Conservation (phyloP, 148 eudicot genomes). For the Rhododendron kiyosumense region DNA sequence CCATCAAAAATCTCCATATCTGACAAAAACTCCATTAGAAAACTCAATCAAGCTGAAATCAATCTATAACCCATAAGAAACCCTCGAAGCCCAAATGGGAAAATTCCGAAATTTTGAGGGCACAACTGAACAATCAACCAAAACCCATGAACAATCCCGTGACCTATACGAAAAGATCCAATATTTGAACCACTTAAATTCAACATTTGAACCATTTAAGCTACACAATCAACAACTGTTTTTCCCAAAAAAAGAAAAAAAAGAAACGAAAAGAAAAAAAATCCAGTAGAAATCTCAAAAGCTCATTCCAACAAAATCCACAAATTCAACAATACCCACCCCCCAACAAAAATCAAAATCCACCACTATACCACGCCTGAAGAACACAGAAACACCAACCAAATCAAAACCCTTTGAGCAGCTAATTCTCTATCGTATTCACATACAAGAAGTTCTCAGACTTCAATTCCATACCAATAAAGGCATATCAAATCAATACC, state of each 20-base stretch:
- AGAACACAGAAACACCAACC: slow-evolving; percentile 75
- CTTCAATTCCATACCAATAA: slow-evolving; percentile 73
- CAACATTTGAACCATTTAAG: not conserved
- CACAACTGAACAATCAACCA: not conserved
- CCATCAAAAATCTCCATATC: not conserved
- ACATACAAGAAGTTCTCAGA: slow-evolving; percentile 85
- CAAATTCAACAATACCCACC: not conserved
- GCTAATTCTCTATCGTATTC: slow-evolving; percentile 62
- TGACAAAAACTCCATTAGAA: not conserved
- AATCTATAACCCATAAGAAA: not conserved
- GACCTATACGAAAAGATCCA: not conserved
- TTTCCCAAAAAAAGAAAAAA: not conserved
- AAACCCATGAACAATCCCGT: not conserved
- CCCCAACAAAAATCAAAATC: not conserved
- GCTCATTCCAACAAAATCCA: not conserved
- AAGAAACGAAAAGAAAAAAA: too few species aligned
- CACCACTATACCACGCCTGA: slow-evolving; percentile 41
- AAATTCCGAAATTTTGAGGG: not conserved
- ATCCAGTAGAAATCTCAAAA: not conserved
- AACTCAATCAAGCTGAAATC: not conserved
- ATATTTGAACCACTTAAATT: not conserved
- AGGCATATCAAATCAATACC: slow-evolving; percentile 80
- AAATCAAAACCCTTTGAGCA: slow-evolving; percentile 73
- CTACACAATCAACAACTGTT: not conserved
- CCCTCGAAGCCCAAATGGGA: not conserved